phyloP scores from a whole-genome alignment of 2,329 filamentous ascomycete species.

The Rutstroemia sp. region DNA sequence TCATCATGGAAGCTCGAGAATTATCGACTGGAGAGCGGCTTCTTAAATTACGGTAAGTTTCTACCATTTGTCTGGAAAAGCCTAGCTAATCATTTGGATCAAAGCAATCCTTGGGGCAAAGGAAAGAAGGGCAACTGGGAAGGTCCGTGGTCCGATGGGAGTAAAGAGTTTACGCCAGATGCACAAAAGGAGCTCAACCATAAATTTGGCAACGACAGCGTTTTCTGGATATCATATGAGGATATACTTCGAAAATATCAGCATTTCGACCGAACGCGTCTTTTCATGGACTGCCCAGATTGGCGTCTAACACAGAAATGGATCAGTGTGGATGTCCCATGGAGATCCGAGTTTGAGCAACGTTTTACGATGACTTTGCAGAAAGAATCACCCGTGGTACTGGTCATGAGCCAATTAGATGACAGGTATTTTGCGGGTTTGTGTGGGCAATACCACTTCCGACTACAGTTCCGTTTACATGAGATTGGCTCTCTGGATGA shows the following conservation, averaged over 20 bases:
- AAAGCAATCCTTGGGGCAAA: constrained; percentile 51
- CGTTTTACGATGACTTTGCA: constrained; percentile 52
- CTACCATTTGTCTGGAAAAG: not conserved
- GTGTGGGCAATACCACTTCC: constrained; percentile 47
- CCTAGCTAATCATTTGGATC: not conserved
- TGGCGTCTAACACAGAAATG: constrained; percentile 53
- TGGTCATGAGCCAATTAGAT: constrained; percentile 56
- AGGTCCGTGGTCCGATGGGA: constrained; percentile 50
- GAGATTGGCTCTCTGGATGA: constrained; percentile 41
- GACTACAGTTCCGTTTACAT: constrained; percentile 43
- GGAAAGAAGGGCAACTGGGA: constrained; percentile 51
- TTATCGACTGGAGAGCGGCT: constrained; percentile 46
- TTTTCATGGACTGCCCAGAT: constrained; percentile 47
- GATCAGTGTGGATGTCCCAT: constrained; percentile 55
- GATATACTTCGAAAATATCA: constrained; percentile 56
- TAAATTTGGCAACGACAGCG: constrained; percentile 53
- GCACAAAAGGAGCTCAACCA: constrained; percentile 50
- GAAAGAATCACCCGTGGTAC: constrained; percentile 48
- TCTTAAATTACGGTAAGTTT: constrained; percentile 40
- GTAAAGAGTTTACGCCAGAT: constrained; percentile 53
- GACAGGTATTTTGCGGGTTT: constrained; percentile 55
- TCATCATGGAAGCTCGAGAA: constrained; percentile 50
- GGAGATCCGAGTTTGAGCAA: constrained; percentile 54
- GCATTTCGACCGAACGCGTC: constrained; percentile 52
- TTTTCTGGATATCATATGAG: constrained; percentile 57